Evolutionary conservation across 331 rosid genomes (phyloP).

Genomic region (Quercus tomentella): DNA sequence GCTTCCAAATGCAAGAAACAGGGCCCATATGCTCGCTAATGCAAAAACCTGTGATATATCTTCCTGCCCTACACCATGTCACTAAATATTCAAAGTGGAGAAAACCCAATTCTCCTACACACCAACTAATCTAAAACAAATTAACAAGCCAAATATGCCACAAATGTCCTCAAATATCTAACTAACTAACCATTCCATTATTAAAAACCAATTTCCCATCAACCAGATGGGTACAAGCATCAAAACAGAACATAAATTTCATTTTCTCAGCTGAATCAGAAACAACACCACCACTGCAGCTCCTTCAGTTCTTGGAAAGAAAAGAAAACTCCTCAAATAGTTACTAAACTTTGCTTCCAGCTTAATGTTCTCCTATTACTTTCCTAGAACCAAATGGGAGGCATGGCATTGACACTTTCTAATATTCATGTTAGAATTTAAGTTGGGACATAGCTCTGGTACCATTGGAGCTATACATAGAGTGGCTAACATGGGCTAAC

Average conservation of each 20-base stretch:
- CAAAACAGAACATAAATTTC: not conserved
- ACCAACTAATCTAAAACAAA: slow-evolving; percentile 7
- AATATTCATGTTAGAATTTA: not conserved
- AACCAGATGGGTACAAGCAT: not conserved
- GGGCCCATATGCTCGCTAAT: slow-evolving; percentile 74
- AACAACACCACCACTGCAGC: not conserved
- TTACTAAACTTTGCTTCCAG: not conserved
- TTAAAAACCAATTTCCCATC: not conserved
- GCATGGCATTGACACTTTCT: not conserved
- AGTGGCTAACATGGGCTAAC: too few relatives aligned
- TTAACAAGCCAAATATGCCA: not conserved
- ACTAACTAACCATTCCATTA: too few relatives aligned
- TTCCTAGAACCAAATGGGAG: not conserved
- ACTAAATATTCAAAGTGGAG: slow-evolving; percentile 58
- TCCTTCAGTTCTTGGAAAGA: not conserved
- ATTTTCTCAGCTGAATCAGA: not conserved
- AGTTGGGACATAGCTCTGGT: too few relatives aligned
- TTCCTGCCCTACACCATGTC: slow-evolving; percentile 99
- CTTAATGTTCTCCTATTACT: not conserved
- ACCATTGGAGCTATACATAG: too few relatives aligned
- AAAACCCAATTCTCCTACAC: not conserved
- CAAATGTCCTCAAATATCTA: not conserved
- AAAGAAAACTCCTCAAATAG: not conserved
- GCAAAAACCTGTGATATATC: slow-evolving; percentile 82
- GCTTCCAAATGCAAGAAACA: slow-evolving; percentile 71